phyloP scores from a whole-genome alignment of 108 stramenopile genomes.

The Pelagomonas calceolata region DNA sequence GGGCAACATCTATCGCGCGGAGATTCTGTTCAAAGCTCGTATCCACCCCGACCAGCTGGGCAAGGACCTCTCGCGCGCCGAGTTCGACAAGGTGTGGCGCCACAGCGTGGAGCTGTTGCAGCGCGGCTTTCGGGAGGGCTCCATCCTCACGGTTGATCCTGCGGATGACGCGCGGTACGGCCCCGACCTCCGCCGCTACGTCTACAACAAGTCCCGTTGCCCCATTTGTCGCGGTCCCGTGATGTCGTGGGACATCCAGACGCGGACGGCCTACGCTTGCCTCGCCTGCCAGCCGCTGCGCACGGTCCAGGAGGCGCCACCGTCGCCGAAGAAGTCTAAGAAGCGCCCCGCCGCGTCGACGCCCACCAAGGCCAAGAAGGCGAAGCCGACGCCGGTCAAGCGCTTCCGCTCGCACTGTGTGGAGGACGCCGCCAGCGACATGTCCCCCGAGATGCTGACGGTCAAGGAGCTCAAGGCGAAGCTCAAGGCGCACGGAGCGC shows the following conservation, averaged over 20 bases:
- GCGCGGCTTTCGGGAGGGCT: constrained; percentile 48
- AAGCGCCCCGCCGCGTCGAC: not conserved
- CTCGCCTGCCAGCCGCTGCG: constrained; percentile 43
- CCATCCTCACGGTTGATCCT: constrained; percentile 55
- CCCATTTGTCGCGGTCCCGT: constrained; percentile 38
- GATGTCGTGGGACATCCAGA: constrained; percentile 44
- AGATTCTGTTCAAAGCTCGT: constrained; percentile 49
- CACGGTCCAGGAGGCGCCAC: not conserved
- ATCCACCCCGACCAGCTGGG: constrained; percentile 49
- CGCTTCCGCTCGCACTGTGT: constrained; percentile 59
- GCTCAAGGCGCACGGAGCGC: constrained; percentile 28
- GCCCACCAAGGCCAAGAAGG: not conserved
- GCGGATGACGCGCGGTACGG: constrained; percentile 29
- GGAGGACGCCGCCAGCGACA: constrained; percentile 22
- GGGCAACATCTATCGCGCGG: constrained; percentile 64
- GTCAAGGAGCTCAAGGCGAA: constrained; percentile 43
- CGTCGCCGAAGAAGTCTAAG: not conserved
- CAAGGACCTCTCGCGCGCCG: constrained; percentile 19
- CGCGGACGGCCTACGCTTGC: constrained; percentile 57
- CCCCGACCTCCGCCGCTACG: constrained; percentile 40
- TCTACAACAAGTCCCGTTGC: constrained; percentile 52
- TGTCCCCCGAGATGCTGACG: constrained; percentile 27
- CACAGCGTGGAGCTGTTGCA: constrained; percentile 39
- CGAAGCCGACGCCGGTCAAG: constrained; percentile 18
- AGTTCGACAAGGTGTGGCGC: constrained; percentile 50